Conservation (phyloP, 1,284 basidiomycete genomes). For the Boletus putidus region DNA sequence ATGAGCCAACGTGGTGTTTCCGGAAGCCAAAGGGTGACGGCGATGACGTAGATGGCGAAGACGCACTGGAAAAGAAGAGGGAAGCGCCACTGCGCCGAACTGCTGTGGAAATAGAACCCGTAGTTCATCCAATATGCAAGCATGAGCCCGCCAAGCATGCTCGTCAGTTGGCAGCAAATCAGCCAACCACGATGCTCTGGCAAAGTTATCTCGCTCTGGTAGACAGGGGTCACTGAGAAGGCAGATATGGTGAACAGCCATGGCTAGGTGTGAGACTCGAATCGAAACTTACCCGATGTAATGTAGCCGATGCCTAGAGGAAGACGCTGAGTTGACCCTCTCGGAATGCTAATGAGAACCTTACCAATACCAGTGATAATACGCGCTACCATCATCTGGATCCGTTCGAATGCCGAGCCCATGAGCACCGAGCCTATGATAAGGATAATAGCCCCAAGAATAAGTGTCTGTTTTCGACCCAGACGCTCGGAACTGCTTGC, state of each 20-base stretch:
- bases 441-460: slow-evolving; percentile 13
- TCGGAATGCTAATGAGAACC: not conserved
- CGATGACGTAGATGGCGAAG: slow-evolving; percentile 20
- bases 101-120: slow-evolving; percentile 18
- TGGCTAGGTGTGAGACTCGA: not conserved
- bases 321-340: not conserved
- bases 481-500: slow-evolving; percentile 19
- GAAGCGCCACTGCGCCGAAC: slow-evolving; percentile 20
- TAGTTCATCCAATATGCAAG: slow-evolving; percentile 25
- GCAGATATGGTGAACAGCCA: not conserved
- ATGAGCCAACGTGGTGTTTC: slow-evolving; percentile 24
- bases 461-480: slow-evolving; percentile 19
- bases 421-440: slow-evolving; percentile 20
- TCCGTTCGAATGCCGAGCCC: slow-evolving; percentile 17
- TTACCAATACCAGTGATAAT: slow-evolving; percentile 18
- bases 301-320: slow-evolving; percentile 21
- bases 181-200: slow-evolving; percentile 23
- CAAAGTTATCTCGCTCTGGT: slow-evolving; percentile 21
- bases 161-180: slow-evolving; percentile 21
- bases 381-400: slow-evolving; percentile 22
- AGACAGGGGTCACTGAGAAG: slow-evolving; percentile 17
- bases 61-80: slow-evolving; percentile 21
- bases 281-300: slow-evolving; percentile 9
- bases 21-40: slow-evolving; percentile 18
- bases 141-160: slow-evolving; percentile 16